Conservation (phyloP, 2,329 filamentous ascomycete genomes). For the Aspergillus neotritici region DNA sequence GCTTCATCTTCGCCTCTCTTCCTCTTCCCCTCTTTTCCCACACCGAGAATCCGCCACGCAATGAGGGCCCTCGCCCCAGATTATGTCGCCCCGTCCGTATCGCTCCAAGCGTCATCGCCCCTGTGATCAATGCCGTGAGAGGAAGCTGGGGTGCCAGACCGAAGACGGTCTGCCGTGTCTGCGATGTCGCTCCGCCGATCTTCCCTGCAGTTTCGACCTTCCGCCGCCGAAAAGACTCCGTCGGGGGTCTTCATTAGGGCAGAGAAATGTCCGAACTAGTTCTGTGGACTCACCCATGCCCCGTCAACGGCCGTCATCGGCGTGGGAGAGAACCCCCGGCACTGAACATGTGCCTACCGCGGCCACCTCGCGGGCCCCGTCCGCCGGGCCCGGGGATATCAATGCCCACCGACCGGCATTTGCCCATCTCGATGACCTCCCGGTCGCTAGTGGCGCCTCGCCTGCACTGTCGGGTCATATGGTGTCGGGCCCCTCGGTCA, state of each 20-base stretch:
- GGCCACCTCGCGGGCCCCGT: too few species aligned
- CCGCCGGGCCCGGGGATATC: not conserved
- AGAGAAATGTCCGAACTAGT: too few species aligned
- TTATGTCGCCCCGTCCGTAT: conserved; percentile 24
- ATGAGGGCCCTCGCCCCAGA: not conserved
- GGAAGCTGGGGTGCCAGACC: conserved; percentile 28
- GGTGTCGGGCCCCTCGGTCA: conserved; percentile 13
- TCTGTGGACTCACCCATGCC: conserved; percentile 5
- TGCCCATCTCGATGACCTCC: conserved; percentile 10
- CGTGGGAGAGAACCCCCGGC: not conserved
- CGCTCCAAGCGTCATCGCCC: conserved; percentile 31
- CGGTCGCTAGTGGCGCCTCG: conserved; percentile 8
- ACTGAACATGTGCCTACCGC: too few species aligned
- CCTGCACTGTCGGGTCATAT: conserved; percentile 15
- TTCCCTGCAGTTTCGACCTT: conserved; percentile 22
- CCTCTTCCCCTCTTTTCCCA: too few species aligned
- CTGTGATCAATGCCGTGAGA: conserved; percentile 29
- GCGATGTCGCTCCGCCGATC: conserved; percentile 20
- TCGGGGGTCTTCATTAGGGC: conserved; percentile 3
- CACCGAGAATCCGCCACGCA: too few species aligned
- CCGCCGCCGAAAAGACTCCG: conserved; percentile 20
- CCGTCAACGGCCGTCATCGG: conserved; percentile 4
- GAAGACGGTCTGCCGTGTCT: conserved; percentile 20
- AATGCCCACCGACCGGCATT: not conserved
- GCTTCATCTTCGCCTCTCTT: too few species aligned